These are phyloP conservation scores for Trichoderma semiorbis DNA, from an alignment of 2,329 filamentous ascomycete genomes.

Conservation along the genomic window DNA sequence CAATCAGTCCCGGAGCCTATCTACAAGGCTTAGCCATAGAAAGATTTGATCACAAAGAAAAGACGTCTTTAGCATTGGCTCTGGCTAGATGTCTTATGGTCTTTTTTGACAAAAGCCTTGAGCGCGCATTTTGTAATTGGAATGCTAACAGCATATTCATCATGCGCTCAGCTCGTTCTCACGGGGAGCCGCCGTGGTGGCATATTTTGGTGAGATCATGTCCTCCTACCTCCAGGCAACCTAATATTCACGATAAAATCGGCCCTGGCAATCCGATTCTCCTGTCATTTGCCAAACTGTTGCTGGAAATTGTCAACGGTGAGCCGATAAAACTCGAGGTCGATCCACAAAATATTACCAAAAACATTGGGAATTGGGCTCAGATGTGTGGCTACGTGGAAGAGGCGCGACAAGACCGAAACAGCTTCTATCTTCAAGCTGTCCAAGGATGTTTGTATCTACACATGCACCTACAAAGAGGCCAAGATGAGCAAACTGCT, in stretches of 20 bases:
- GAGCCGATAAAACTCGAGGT: slow-evolving; percentile 5
- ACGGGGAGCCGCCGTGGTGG: background rate
- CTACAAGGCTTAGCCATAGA: background rate
- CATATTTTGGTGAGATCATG: background rate
- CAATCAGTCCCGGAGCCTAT: background rate
- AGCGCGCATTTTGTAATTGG: slow-evolving; percentile 12
- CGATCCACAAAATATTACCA: background rate
- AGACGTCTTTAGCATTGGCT: slow-evolving; percentile 5
- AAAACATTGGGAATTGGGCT: slow-evolving; percentile 10
- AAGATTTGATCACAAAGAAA: slow-evolving; percentile 12
- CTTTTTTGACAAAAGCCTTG: slow-evolving; percentile 13
- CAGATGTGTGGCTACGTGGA: slow-evolving; percentile 4
- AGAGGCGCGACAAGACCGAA: slow-evolving; percentile 6
- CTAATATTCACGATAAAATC: background rate
- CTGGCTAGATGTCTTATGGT: slow-evolving; percentile 13
- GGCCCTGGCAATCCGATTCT: slow-evolving; percentile 12
- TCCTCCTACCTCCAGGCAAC: background rate
- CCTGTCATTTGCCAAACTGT: slow-evolving; percentile 14
- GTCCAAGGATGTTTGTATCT: slow-evolving; percentile 12
- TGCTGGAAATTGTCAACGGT: slow-evolving; percentile 11
- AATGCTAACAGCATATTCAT: slow-evolving; percentile 7
- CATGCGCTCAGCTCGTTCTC: background rate
- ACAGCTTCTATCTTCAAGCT: slow-evolving; percentile 16
- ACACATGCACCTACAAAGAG: background rate
- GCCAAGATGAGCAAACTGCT: background rate